Evolutionary conservation across 495 filamentous ascomycete genomes (phyloP).

Genomic region (Entonaema liquescens): DNA sequence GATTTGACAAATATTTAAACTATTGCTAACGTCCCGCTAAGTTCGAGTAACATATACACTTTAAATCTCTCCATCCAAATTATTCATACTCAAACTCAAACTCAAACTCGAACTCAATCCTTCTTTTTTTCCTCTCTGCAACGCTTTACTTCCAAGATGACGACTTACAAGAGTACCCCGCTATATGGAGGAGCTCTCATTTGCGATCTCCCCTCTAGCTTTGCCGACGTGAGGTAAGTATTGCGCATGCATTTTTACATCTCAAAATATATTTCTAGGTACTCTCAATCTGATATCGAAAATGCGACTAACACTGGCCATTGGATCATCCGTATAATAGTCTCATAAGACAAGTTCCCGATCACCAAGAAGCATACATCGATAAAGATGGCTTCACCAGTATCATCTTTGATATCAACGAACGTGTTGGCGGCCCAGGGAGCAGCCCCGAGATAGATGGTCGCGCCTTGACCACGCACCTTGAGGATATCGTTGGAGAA

Average conservation of each 20-base stretch:
- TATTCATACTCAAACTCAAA: no score
- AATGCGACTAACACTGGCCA: slow-evolving; percentile 15
- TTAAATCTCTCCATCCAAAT: background rate
- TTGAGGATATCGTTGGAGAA: slow-evolving; percentile 77
- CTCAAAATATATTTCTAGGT: background rate
- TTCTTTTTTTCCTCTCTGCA: no score
- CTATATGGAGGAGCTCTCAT: slow-evolving; percentile 87
- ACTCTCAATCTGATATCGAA: background rate
- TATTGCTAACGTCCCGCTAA: background rate
- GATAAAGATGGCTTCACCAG: slow-evolving; percentile 78
- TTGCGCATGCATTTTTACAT: slow-evolving; percentile 10
- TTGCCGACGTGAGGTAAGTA: slow-evolving; percentile 83
- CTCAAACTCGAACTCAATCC: no score
- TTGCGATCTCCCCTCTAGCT: slow-evolving; percentile 73
- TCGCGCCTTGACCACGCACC: slow-evolving; percentile 75
- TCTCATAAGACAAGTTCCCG: slow-evolving; percentile 85
- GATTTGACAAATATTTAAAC: slow-evolving; percentile 5
- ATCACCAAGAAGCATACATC: slow-evolving; percentile 94
- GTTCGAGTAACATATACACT: background rate
- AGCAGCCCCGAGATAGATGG: slow-evolving; percentile 64
- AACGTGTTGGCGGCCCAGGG: slow-evolving; percentile 67
- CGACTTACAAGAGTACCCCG: slow-evolving; percentile 62
- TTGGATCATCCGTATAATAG: slow-evolving; percentile 51
- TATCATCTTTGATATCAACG: slow-evolving; percentile 88
- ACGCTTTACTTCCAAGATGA: no score